A percentile compares a stretch with the other conserved stretches of the same genome.
These are phyloP conservation scores for Astrocystis sublimbata DNA, from an alignment of 495 filamentous ascomycete genomes.

Conservation along the genomic window DNA sequence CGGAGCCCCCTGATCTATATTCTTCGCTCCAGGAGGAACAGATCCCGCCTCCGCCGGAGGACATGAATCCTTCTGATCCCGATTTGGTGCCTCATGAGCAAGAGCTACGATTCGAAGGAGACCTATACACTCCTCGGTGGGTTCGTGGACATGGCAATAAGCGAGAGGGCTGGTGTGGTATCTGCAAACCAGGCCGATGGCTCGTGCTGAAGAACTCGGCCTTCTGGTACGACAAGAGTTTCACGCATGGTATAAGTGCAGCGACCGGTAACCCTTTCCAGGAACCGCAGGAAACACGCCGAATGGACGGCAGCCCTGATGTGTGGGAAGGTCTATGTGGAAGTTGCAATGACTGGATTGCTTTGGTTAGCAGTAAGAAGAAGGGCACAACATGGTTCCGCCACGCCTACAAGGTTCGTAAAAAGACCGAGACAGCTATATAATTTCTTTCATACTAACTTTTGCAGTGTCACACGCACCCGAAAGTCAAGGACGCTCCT, in stretches of 20 bases:
- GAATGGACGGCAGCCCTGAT: constrained; percentile 77
- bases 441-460: constrained; percentile 14
- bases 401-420: constrained; percentile 76
- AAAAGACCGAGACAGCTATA: not conserved
- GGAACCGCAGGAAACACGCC: constrained; percentile 66
- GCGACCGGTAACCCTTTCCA: constrained; percentile 73
- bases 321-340: constrained; percentile 81
- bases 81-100: constrained; percentile 72
- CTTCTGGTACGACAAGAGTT: constrained; percentile 85
- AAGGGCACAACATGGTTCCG: constrained; percentile 85
- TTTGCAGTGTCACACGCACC: constrained; percentile 69
- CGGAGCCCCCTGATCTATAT: constrained; percentile 72
- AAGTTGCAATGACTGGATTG: constrained; percentile 77
- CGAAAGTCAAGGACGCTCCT: constrained; percentile 70
- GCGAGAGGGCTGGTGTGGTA: constrained; percentile 81
- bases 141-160: constrained; percentile 79
- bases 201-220: constrained; percentile 80
- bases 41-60: constrained; percentile 66
- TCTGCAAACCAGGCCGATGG: constrained; percentile 81
- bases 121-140: constrained; percentile 77
- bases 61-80: constrained; percentile 72
- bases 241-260: constrained; percentile 78
- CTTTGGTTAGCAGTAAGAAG: constrained; percentile 78
- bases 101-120: constrained; percentile 73
- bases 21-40: constrained; percentile 68